Conservation (phyloP, 2,329 filamentous ascomycete species). For the Coniosporium tulheliwenetii region DNA sequence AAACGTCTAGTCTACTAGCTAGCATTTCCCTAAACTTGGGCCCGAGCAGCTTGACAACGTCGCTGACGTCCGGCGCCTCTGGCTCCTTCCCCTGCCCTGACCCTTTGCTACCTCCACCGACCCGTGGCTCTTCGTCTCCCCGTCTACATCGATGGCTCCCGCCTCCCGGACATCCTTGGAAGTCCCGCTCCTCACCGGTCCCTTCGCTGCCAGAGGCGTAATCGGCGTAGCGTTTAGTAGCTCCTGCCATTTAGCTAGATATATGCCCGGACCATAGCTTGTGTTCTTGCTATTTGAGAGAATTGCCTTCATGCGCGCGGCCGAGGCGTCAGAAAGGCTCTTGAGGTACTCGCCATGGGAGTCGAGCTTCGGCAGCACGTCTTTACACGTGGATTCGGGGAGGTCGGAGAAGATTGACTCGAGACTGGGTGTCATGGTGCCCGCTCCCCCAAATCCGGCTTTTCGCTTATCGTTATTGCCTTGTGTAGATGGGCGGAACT, state of each 20-base stretch:
- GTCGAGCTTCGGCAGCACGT: conserved; percentile 39
- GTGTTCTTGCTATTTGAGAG: conserved; percentile 24
- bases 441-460: conserved; percentile 17
- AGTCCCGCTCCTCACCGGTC: conserved; percentile 31
- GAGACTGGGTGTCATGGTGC: conserved; percentile 26
- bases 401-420: conserved; percentile 31
- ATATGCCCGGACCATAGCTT: conserved; percentile 53
- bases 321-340: conserved; percentile 37
- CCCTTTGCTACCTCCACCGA: conserved; percentile 12
- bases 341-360: conserved; percentile 45
- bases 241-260: conserved; percentile 56
- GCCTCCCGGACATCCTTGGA: conserved; percentile 19
- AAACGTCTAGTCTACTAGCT: conserved; percentile 3
- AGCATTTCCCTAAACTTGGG: conserved; percentile 16
- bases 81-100: conserved; percentile 13
- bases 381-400: conserved; percentile 26
- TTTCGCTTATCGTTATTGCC: conserved; percentile 1
- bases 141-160: conserved; percentile 17
- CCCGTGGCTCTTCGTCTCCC: conserved; percentile 9
- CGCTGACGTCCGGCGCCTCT: conserved; percentile 13
- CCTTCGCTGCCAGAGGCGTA: conserved; percentile 40
- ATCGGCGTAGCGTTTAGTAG: conserved; percentile 55
- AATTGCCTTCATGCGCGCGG: conserved; percentile 39
- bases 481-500: conserved; percentile 31
- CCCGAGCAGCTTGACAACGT: conserved; percentile 15